phyloP scores from a whole-genome alignment of 2,329 filamentous ascomycete genomes.

The Claviceps arundinis region DNA sequence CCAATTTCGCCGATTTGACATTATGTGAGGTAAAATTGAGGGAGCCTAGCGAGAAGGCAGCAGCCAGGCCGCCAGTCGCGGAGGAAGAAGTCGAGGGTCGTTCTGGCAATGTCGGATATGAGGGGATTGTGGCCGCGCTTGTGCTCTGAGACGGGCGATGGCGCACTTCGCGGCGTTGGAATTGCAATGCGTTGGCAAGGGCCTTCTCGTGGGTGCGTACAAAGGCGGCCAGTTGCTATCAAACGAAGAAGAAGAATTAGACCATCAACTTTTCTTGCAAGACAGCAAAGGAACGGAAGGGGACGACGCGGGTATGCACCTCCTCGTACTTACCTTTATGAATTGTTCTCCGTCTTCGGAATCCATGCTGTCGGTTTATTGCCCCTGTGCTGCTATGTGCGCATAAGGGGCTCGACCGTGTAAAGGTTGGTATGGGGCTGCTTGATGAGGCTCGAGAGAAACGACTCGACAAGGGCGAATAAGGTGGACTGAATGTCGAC shows the following conservation, averaged over 20 bases:
- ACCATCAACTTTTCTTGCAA: neutral
- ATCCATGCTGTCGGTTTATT: slow-evolving; percentile 45
- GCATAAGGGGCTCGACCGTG: neutral
- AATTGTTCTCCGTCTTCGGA: slow-evolving; percentile 84
- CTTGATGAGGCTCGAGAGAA: neutral
- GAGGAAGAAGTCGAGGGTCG: slow-evolving; percentile 53
- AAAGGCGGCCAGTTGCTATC: slow-evolving; percentile 84
- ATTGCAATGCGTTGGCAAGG: slow-evolving; percentile 85
- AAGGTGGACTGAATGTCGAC: neutral
- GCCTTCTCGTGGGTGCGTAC: slow-evolving; percentile 96
- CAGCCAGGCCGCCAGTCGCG: slow-evolving; percentile 63
- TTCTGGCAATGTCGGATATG: slow-evolving; percentile 44
- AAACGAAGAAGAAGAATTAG: slow-evolving; percentile 14
- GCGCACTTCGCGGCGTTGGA: slow-evolving; percentile 57
- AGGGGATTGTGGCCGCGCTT: slow-evolving; percentile 41
- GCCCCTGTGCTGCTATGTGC: slow-evolving; percentile 11
- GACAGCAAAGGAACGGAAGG: neutral
- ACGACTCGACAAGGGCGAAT: neutral
- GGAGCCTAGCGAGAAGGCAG: slow-evolving; percentile 75
- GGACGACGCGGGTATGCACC: neutral
- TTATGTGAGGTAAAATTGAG: slow-evolving; percentile 74
- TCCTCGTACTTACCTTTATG: slow-evolving; percentile 54
- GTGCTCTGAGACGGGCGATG: slow-evolving; percentile 57
- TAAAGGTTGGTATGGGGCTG: neutral
- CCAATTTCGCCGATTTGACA: slow-evolving; percentile 81